Evolutionary conservation across 768 basidiomycete species (phyloP).

Genomic region (Suillus paluster): DNA sequence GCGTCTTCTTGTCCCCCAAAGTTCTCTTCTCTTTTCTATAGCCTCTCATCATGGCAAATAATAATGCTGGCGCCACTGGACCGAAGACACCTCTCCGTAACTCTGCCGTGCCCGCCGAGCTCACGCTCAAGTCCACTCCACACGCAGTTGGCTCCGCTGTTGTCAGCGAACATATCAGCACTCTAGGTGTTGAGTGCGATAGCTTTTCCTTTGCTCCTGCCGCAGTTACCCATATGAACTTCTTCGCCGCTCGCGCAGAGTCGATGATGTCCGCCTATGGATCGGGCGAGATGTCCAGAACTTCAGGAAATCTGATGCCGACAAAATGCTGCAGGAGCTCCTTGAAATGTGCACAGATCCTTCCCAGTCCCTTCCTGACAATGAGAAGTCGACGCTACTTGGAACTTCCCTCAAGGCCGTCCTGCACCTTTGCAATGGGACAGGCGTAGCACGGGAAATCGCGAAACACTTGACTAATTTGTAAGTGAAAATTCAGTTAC

Average conservation of each 20-base stretch:
- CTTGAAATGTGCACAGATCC: conserved; percentile 3
- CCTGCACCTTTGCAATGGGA: background rate
- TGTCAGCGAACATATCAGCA: background rate
- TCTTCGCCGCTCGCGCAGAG: background rate
- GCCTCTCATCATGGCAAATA: background rate
- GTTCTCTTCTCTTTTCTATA: background rate
- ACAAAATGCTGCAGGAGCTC: conserved; percentile 3
- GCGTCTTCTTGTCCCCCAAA: background rate
- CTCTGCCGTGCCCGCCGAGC: background rate
- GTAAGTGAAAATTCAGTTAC: background rate
- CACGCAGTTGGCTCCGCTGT: background rate
- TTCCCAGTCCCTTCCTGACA: background rate
- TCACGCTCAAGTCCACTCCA: background rate
- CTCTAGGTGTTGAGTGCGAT: background rate
- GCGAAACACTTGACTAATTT: background rate
- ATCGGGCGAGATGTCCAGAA: conserved; percentile 2
- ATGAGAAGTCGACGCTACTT: conserved; percentile 1
- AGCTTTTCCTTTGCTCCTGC: background rate
- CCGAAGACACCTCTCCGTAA: background rate
- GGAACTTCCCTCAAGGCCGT: background rate
- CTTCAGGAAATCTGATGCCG: background rate
- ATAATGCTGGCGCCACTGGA: background rate
- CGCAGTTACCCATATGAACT: background rate
- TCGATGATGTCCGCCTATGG: background rate
- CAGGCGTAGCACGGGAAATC: background rate